A percentile compares a stretch with the other conserved stretches of the same genome.
Evolutionary conservation across 2,329 filamentous ascomycete genomes (phyloP).

Genomic region (Pestalotiopsis sp.): DNA sequence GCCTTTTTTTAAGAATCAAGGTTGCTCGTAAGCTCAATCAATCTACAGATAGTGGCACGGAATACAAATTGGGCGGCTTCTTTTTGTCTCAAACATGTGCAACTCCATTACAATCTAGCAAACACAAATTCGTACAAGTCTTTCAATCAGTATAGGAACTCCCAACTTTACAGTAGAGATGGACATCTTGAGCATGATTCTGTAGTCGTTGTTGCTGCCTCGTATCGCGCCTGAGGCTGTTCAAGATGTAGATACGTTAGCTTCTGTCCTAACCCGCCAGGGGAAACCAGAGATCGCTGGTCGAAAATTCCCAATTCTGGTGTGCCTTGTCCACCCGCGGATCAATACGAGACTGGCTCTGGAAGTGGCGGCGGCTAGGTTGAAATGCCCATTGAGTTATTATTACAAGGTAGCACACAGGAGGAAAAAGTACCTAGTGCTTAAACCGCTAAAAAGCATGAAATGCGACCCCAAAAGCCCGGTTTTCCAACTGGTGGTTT

Average conservation of each 20-base stretch:
- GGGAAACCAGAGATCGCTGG: too few relatives aligned
- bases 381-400: neutral
- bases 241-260: too few relatives aligned
- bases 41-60: too few relatives aligned
- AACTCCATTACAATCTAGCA: neutral
- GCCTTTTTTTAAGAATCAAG: neutral
- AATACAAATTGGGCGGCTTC: neutral
- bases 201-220: too few relatives aligned
- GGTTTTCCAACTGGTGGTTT: neutral
- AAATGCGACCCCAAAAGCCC: neutral
- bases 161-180: neutral
- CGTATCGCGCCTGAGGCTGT: too few relatives aligned
- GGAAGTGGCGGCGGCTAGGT: neutral
- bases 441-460: neutral
- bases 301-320: too few relatives aligned
- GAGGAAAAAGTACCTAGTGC: neutral
- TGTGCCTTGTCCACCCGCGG: neutral
- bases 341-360: neutral
- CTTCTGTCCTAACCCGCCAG: too few relatives aligned
- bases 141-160: neutral
- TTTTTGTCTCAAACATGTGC: neutral
- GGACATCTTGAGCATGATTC: too few relatives aligned
- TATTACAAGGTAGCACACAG: too few relatives aligned
- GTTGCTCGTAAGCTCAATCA: neutral
- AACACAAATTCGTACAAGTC: neutral